Evolutionary conservation across 2,329 filamentous ascomycete species (phyloP), one percentile per base, ranked within the genome.

Genomic region (Colletotrichum sp.): DNA sequence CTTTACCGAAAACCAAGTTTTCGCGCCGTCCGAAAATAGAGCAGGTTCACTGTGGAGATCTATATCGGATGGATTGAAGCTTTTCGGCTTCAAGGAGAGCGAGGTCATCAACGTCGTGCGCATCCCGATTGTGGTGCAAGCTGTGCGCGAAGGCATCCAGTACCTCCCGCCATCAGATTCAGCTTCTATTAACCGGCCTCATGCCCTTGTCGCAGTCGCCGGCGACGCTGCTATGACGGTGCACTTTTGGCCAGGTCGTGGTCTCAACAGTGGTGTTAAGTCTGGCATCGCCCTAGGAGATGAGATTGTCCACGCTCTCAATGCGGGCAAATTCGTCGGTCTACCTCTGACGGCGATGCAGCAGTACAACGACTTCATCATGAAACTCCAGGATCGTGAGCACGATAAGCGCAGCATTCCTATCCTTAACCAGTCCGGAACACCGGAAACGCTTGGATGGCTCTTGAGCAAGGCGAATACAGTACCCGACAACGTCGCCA

Each of bases 371-470:
- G 82, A 83, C 59, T 85, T 85, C 72, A 82, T 84, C 77, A 77
- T 83, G 70, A 83, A 82, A 71, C 80, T 85, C 0, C 83, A 84
- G 68, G 78, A 77, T 28, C 80, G 83, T 59, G 83, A 84, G 77
- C 83, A 85, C 74, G 83, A 83, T 77, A 83, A 83, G 69, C 81
- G 83, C 48, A 84, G 83, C 57, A 82, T 85, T 6, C 82, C 83
- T 1, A 84, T 85, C 21, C 77, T 84, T 21, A 82, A 84, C 69
- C 81, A 83, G 73, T 84, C 83, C 0, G 83, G 83, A 4, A 79
- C 82, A 1, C 82, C 83, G 0, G 83, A 84, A 73, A 82, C 79
- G 78, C 79, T 85, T 12, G 81, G 81, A 34, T 84, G 83, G 83
- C 78, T 84, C 9, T 75, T 84, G n/a, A 78, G 78, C 30, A 82